Evolutionary conservation across 169 alveolate genomes (phyloP).

Genomic region (Plasmodium sp.): DNA sequence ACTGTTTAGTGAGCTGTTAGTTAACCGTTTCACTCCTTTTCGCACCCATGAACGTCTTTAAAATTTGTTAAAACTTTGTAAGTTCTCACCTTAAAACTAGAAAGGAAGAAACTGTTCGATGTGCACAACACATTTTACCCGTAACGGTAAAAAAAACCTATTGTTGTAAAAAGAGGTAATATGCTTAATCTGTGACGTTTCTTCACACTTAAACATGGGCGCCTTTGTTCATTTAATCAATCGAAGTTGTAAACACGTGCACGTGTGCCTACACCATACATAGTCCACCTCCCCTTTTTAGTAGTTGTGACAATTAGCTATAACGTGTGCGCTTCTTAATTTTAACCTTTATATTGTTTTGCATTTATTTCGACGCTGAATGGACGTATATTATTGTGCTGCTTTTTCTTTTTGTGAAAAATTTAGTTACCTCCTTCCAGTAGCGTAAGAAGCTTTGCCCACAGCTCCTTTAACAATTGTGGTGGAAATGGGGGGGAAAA

Average conservation of each 20-base stretch:
- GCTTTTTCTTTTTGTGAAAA: neutral
- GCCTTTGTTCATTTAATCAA: neutral
- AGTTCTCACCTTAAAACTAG: constrained; percentile 18
- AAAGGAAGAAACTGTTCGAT: constrained; percentile 13
- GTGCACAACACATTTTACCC: neutral
- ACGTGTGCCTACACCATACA: neutral
- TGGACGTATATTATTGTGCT: neutral
- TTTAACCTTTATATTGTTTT: neutral
- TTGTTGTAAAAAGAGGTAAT: neutral
- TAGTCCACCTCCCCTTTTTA: neutral
- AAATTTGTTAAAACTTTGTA: constrained; percentile 42
- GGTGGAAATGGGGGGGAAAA: neutral
- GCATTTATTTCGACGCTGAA: neutral
- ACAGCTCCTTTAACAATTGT: neutral
- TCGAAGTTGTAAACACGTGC: neutral
- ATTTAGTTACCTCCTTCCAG: neutral
- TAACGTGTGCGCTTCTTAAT: neutral
- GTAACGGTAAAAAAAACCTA: neutral
- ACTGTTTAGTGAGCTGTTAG: too few relatives aligned
- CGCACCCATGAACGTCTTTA: constrained; percentile 15
- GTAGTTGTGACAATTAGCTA: neutral
- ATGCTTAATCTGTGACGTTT: neutral
- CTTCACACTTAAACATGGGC: neutral
- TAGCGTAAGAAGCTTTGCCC: neutral
- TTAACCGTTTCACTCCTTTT: neutral